Evolutionary conservation across 257 asterid genomes (phyloP).

Genomic region (Forsythia suspensa): DNA sequence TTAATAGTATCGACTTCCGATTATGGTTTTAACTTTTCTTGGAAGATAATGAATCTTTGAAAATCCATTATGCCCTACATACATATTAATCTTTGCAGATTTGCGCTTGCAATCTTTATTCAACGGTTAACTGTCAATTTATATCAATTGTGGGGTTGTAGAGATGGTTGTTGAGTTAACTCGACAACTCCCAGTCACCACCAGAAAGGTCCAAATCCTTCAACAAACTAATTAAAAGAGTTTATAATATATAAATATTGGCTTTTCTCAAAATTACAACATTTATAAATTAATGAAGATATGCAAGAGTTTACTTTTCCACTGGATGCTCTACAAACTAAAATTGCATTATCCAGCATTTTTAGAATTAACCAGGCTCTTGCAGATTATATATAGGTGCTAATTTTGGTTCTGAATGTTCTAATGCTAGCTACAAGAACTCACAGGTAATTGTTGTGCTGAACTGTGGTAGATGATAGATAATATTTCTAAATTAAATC

Average conservation of each 20-base stretch:
- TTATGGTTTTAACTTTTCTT: neutral
- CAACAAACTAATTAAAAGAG: too few species aligned
- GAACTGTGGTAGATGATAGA: slow-evolving; percentile 15
- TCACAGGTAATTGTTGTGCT: slow-evolving; percentile 27
- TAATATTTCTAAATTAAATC: slow-evolving; percentile 26
- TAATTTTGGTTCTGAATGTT: neutral
- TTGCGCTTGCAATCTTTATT: too few species aligned
- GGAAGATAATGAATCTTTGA: neutral
- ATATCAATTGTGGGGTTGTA: too few species aligned
- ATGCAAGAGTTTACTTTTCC: neutral
- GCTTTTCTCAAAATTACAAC: neutral
- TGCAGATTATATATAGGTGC: neutral
- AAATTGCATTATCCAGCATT: neutral
- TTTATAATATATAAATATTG: too few species aligned
- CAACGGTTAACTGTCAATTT: too few species aligned
- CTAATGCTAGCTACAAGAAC: slow-evolving; percentile 35
- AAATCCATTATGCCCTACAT: too few species aligned
- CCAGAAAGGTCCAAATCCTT: too few species aligned
- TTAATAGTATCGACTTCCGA: neutral
- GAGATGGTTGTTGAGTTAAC: too few species aligned
- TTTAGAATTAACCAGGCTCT: neutral
- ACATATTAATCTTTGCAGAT: too few species aligned
- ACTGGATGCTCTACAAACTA: neutral
- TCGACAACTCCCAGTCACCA: too few species aligned
- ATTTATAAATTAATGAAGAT: neutral